phyloP scores from a whole-genome alignment of 805 yeast genomes.

The Candida gorgasii region DNA sequence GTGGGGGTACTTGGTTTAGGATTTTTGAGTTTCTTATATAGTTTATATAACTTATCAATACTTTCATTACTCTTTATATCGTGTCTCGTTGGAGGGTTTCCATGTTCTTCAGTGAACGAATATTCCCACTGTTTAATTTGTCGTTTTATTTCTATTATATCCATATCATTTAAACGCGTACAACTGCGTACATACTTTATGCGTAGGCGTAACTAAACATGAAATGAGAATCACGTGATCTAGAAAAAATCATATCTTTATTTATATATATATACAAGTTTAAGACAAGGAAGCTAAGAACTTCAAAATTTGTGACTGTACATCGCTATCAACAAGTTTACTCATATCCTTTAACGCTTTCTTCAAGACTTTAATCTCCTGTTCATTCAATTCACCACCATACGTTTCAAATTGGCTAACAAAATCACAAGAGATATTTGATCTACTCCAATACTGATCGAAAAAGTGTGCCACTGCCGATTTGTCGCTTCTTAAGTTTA shows the following conservation, averaged over 20 bases:
- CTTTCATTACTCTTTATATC: conserved; percentile 34
- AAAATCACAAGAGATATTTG: conserved; percentile 27
- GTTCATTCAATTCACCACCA: conserved; percentile 1
- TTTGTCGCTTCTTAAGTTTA: conserved; percentile 28
- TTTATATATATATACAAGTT: too few relatives aligned
- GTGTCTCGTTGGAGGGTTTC: conserved; percentile 31
- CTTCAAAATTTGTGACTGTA: too few relatives aligned
- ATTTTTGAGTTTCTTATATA: conserved; percentile 24
- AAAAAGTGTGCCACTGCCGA: conserved; percentile 29
- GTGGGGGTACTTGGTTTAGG: neutral
- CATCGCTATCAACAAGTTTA: too few relatives aligned
- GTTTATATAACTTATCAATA: conserved; percentile 33
- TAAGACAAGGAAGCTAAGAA: too few relatives aligned
- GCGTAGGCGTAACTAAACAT: too few relatives aligned
- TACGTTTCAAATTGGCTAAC: conserved; percentile 3
- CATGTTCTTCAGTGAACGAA: conserved; percentile 26
- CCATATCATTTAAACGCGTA: conserved; percentile 11
- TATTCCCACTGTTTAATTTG: conserved; percentile 44
- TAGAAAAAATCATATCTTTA: too few relatives aligned
- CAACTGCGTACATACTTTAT: too few relatives aligned
- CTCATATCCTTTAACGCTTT: conserved; percentile 3
- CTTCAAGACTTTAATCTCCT: conserved; percentile 10
- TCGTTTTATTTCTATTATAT: conserved; percentile 20
- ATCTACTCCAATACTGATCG: conserved; percentile 28
- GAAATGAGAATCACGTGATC: too few relatives aligned